These are phyloP conservation scores for Claviceps paspali DNA, from an alignment of 2,329 filamentous ascomycete species.

Conservation along the genomic window DNA sequence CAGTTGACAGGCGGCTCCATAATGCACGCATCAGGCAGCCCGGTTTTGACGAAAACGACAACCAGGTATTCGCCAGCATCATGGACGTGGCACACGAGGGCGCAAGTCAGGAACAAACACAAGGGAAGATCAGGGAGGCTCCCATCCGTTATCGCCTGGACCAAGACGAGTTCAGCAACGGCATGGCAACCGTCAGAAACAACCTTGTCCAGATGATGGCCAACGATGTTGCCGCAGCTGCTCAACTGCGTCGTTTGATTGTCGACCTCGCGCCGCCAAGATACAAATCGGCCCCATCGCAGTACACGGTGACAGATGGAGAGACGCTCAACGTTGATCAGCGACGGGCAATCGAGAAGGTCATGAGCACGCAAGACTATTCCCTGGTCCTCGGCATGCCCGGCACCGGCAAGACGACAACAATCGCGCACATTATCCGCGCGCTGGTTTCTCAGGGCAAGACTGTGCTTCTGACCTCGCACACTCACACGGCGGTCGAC, in stretches of 20 bases:
- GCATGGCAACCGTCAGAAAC: slow-evolving; percentile 88
- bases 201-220: slow-evolving; percentile 91
- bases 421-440: slow-evolving; percentile 91
- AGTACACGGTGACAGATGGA: slow-evolving; percentile 45
- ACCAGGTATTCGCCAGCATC: slow-evolving; percentile 80
- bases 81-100: slow-evolving; percentile 62
- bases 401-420: slow-evolving; percentile 94
- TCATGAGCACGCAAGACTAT: slow-evolving; percentile 91
- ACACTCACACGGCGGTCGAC: slow-evolving; percentile 95
- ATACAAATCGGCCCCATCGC: slow-evolving; percentile 53
- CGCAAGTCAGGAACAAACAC: slow-evolving; percentile 32
- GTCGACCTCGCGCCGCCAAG: slow-evolving; percentile 59
- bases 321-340: slow-evolving; percentile 76
- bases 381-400: slow-evolving; percentile 97
- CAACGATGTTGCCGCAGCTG: slow-evolving; percentile 53
- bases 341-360: slow-evolving; percentile 72
- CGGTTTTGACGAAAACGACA: slow-evolving; percentile 60
- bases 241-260: slow-evolving; percentile 61
- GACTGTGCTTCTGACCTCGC: slow-evolving; percentile 83
- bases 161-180: slow-evolving; percentile 97
- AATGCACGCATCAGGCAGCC: slow-evolving; percentile 63
- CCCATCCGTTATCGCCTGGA: slow-evolving; percentile 70
- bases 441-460: slow-evolving; percentile 80
- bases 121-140: slow-evolving; percentile 34
- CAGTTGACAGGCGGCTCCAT: slow-evolving; percentile 79